Evolutionary conservation across 495 filamentous ascomycete genomes (phyloP).

Genomic region (Podospora pseudoanserina): DNA sequence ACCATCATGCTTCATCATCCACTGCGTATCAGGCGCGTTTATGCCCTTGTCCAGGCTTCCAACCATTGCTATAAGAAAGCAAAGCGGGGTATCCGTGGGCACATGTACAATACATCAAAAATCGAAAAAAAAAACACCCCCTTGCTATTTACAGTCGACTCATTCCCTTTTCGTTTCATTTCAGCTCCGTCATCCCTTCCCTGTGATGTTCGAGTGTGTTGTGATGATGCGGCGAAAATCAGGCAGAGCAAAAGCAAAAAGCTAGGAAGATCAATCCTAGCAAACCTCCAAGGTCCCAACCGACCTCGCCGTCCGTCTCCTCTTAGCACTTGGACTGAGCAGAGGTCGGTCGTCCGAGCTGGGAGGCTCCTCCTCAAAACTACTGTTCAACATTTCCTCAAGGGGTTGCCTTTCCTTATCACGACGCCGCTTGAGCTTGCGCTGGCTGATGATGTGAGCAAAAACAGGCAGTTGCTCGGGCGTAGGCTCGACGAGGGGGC

Average conservation of each 20-base stretch:
- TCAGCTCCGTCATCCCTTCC: background rate
- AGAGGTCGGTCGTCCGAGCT: constrained; percentile 26
- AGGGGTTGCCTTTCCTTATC: constrained; percentile 22
- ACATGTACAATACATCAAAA: background rate
- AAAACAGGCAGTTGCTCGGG: constrained; percentile 1
- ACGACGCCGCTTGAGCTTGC: constrained; percentile 26
- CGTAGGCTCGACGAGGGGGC: constrained; percentile 23
- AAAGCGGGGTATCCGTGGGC: background rate
- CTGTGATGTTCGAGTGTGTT: background rate
- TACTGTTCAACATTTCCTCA: constrained; percentile 31
- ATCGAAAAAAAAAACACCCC: background rate
- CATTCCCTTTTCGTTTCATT: background rate
- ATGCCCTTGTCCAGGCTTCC: background rate
- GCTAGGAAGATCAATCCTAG: constrained; percentile 12
- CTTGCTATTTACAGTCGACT: background rate
- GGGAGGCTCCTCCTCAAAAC: constrained; percentile 34
- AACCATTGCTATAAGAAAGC: background rate
- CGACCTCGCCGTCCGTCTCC: constrained; percentile 27
- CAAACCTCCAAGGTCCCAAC: constrained; percentile 28
- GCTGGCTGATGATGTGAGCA: background rate
- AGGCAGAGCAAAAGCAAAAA: background rate
- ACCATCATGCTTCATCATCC: background rate
- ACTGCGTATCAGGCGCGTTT: background rate
- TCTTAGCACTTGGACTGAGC: constrained; percentile 35
- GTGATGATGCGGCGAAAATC: background rate